Conservation (phyloP, 2,329 filamentous ascomycete genomes). For the Aureobasidium sp. region DNA sequence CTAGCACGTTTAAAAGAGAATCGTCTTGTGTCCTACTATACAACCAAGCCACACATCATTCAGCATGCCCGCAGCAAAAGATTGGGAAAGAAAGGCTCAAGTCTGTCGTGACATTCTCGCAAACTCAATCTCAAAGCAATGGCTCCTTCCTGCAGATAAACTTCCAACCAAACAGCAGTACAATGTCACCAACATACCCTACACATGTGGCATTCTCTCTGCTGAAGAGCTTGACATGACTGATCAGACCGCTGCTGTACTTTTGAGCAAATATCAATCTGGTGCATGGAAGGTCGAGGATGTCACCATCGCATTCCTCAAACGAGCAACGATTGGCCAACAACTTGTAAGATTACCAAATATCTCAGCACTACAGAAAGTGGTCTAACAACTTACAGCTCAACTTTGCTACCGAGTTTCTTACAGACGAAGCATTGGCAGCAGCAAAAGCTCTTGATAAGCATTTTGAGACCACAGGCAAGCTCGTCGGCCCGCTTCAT, state of each 20-base stretch:
- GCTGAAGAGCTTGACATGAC: conserved; percentile 43
- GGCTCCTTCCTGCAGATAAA: conserved; percentile 45
- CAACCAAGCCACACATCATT: not conserved
- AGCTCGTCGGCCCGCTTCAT: conserved; percentile 29
- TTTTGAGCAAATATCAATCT: conserved; percentile 33
- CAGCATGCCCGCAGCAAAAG: conserved; percentile 12
- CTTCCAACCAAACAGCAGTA: conserved; percentile 45
- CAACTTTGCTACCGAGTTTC: conserved; percentile 39
- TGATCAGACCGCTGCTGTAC: conserved; percentile 30
- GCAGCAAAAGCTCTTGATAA: conserved; percentile 34
- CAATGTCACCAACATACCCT: conserved; percentile 49
- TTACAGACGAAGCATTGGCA: conserved; percentile 29
- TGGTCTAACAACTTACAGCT: not conserved
- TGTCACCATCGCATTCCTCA: conserved; percentile 46
- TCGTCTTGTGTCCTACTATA: too few relatives aligned
- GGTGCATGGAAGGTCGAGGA: conserved; percentile 42
- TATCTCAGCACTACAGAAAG: not conserved
- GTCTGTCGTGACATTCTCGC: conserved; percentile 12
- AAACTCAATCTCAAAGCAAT: conserved; percentile 48
- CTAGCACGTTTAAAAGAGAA: not conserved
- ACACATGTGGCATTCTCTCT: conserved; percentile 50
- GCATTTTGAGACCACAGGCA: conserved; percentile 28
- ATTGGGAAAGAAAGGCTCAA: conserved; percentile 9
- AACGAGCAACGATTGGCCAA: conserved; percentile 45
- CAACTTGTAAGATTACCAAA: conserved; percentile 35